These are phyloP conservation scores for Xylaria sp. DNA, from an alignment of 2,329 filamentous ascomycete genomes.

Conservation along the genomic window DNA sequence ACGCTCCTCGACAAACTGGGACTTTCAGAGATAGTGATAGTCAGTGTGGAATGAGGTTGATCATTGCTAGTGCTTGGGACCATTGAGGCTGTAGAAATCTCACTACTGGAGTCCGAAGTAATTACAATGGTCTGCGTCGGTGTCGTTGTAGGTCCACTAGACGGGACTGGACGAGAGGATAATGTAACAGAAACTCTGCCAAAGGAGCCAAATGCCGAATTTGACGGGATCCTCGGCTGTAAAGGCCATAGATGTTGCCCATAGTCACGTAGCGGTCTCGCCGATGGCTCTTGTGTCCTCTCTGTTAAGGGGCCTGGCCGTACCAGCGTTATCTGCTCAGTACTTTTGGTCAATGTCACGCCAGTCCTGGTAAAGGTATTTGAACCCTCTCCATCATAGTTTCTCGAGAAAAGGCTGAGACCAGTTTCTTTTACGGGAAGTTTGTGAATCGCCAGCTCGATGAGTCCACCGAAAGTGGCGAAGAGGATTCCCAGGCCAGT, in stretches of 20 bases:
- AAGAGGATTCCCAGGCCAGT: conserved; percentile 22
- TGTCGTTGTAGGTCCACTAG: conserved; percentile 12
- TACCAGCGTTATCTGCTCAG: not conserved
- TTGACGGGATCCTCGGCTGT: conserved; percentile 23
- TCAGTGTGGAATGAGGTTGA: conserved; percentile 21
- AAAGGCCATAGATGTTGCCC: conserved; percentile 22
- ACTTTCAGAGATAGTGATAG: conserved; percentile 19
- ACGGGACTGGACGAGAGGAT: conserved; percentile 20
- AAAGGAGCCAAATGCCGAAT: conserved; percentile 16
- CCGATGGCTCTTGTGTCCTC: conserved; percentile 4
- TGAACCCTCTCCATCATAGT: conserved; percentile 5
- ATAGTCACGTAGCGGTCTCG: conserved; percentile 23
- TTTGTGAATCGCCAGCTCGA: conserved; percentile 27
- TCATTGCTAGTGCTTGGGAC: conserved; percentile 19
- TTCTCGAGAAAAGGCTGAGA: conserved; percentile 23
- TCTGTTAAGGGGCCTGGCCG: conserved; percentile 13
- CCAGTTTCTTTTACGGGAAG: conserved; percentile 21
- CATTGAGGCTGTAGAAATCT: conserved; percentile 6
- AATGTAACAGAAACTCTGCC: conserved; percentile 21
- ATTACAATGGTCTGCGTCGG: conserved; percentile 17
- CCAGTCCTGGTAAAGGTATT: conserved; percentile 10
- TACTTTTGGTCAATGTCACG: no score
- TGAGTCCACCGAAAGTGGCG: conserved; percentile 24
- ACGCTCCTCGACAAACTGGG: conserved; percentile 10
- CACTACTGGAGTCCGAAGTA: conserved; percentile 19